phyloP scores from a whole-genome alignment of 1,284 basidiomycete genomes.

The Pterulicium gracile region DNA sequence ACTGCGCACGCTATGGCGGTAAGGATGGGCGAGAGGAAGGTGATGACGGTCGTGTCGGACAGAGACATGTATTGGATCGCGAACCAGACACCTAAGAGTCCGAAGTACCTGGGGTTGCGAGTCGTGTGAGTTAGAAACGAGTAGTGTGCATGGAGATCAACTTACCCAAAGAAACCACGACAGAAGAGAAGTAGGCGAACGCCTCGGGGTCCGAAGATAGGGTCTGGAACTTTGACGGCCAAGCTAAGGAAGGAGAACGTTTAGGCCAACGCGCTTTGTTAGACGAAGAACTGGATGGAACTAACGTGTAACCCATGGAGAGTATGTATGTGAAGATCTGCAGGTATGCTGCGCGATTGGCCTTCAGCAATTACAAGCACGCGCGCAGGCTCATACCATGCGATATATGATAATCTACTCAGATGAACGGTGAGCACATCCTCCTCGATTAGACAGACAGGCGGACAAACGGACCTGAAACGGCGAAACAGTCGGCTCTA shows the following conservation, averaged over 20 bases:
- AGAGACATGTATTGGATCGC: conserved; percentile 59
- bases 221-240: conserved; percentile 46
- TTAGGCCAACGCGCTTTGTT: neutral
- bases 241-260: conserved; percentile 22
- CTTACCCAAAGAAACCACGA: conserved; percentile 54
- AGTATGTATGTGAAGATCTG: conserved; percentile 27
- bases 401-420: neutral
- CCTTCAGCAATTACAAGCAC: neutral
- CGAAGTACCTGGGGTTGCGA: conserved; percentile 36
- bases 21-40: conserved; percentile 62
- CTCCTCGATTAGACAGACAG: neutral
- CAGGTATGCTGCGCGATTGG: too few relatives aligned
- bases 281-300: neutral
- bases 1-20: conserved; percentile 62
- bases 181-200: conserved; percentile 46
- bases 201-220: conserved; percentile 57
- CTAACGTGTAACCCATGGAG: conserved; percentile 28
- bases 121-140: neutral
- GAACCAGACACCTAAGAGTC: conserved; percentile 60
- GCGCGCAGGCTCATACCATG: neutral
- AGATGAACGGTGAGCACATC: neutral
- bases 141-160: neutral
- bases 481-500: neutral
- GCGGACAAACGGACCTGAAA: neutral
- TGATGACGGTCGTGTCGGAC: conserved; percentile 68